These are phyloP conservation scores for Boletus edulis DNA, from an alignment of 768 basidiomycete species.

Conservation along the genomic window DNA sequence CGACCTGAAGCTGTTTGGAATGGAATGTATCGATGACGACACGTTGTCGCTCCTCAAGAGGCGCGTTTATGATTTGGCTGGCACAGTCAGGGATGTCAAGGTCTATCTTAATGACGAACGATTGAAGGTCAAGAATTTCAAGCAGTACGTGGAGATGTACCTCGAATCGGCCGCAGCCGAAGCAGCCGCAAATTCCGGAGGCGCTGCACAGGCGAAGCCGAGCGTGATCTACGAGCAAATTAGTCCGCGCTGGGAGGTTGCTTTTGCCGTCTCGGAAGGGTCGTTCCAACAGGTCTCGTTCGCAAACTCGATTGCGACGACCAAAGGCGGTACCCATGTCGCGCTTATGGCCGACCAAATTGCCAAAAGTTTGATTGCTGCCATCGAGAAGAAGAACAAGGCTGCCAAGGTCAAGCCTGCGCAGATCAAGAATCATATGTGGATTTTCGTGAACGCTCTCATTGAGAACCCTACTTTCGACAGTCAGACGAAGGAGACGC, in stretches of 20 bases:
- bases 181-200: slow-evolving; percentile 67
- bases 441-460: slow-evolving; percentile 94
- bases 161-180: slow-evolving; percentile 72
- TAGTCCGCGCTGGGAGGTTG: slow-evolving; percentile 88
- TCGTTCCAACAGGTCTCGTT: slow-evolving; percentile 94
- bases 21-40: slow-evolving; percentile 88
- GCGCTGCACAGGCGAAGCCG: slow-evolving; percentile 77
- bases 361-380: slow-evolving; percentile 75
- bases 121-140: slow-evolving; percentile 92
- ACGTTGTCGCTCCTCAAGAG: slow-evolving; percentile 85
- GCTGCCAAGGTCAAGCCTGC: slow-evolving; percentile 89
- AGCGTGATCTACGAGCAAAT: slow-evolving; percentile 79
- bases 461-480: slow-evolving; percentile 99
- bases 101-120: slow-evolving; percentile 92
- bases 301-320: slow-evolving; percentile 95
- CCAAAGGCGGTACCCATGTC: slow-evolving; percentile 96
- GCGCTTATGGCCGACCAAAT: slow-evolving; percentile 82
- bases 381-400: slow-evolving; percentile 97
- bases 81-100: slow-evolving; percentile 91
- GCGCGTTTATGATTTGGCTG: slow-evolving; percentile 96
- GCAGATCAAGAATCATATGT: slow-evolving; percentile 97
- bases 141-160: slow-evolving; percentile 95
- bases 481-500: slow-evolving; percentile 96
- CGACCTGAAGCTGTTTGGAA: slow-evolving; percentile 88
- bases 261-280: slow-evolving; percentile 92